These are phyloP conservation scores for Tuber magnatum DNA, from an alignment of 495 filamentous ascomycete genomes.

Conservation along the genomic window DNA sequence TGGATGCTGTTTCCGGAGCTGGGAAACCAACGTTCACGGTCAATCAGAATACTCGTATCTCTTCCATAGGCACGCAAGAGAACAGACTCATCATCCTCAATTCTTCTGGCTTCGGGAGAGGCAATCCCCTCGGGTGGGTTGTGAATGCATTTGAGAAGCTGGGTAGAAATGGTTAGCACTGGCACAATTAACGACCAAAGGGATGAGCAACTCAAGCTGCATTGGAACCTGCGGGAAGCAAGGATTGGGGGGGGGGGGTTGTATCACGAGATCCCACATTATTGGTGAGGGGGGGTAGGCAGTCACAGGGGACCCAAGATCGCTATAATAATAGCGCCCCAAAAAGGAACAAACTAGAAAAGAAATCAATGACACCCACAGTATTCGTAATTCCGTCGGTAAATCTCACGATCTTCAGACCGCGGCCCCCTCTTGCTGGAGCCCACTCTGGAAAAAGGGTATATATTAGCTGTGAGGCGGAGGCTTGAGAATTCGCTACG, in stretches of 20 bases:
- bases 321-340: neutral
- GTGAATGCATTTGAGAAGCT: constrained; percentile 82
- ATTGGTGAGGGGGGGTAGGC: constrained; percentile 3
- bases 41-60: constrained; percentile 90
- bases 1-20: neutral
- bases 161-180: constrained; percentile 37
- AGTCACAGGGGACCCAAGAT: neutral
- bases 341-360: neutral
- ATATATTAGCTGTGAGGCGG: constrained; percentile 70
- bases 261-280: constrained; percentile 10
- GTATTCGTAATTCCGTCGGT: constrained; percentile 99
- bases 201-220: neutral
- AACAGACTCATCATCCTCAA: constrained; percentile 73
- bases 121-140: constrained; percentile 58
- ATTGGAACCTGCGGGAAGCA: neutral
- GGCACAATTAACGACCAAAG: neutral
- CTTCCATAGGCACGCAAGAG: constrained; percentile 90
- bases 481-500: constrained; percentile 63
- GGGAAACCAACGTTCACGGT: constrained; percentile 73
- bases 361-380: constrained; percentile 46
- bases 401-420: constrained; percentile 83
- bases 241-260: neutral
- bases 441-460: constrained; percentile 80
- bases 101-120: constrained; percentile 20
- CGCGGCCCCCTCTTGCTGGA: constrained; percentile 51